Evolutionary conservation across 2,329 filamentous ascomycete species (phyloP), one percentile per base, ranked within the genome.

Genomic region (Hirsutella rhossiliensis): DNA sequence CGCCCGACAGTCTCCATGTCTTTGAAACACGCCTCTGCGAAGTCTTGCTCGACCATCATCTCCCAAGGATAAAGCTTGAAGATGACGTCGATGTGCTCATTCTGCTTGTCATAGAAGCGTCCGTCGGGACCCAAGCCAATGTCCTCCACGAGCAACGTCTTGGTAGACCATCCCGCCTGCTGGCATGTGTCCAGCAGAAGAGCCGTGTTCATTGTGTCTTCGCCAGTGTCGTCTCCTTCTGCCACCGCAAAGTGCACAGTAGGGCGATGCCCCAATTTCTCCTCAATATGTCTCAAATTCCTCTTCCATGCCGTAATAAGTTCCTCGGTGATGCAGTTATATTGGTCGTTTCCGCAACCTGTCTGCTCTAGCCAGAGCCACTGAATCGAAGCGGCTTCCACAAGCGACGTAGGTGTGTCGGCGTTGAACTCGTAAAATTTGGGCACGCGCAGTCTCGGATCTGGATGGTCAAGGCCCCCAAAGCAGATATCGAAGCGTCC

Each of bases 391-490:
- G 40, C 44, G 6, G 40, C 40, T 19, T 45, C 44, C 4, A 45
- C 44, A 3, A 45, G 40, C 19, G 40, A 45, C n/a, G 44, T 45
- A 4, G 44, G 44, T 6, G 44, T 45, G 15, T 45, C 44, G 15
- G 44, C 44, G 40, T 45, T 45, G 40, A 43, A 45, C 29, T 45
- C 44, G 40, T 45, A 45, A n/a, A 45, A 45, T n/a, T 39, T 42
- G 17, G 44, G 44, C 9, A 39, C 28, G 11, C 44, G 34, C 17
- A 45, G 40, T 12, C 27, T 20, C 19, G 40, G 34, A 15, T 45
- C 40, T 1, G 40, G 44, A 40, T 43, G 40, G 31, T 45, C 44
- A 13, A 45, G 40, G 20, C 44, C 44, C 7, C 44, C 44, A 17
- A 45, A 45, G 20, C 40, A 43, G 20, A 45, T 18, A 23, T 45